phyloP scores from a whole-genome alignment of 306 rosid genomes.

The Malus asiatica region DNA sequence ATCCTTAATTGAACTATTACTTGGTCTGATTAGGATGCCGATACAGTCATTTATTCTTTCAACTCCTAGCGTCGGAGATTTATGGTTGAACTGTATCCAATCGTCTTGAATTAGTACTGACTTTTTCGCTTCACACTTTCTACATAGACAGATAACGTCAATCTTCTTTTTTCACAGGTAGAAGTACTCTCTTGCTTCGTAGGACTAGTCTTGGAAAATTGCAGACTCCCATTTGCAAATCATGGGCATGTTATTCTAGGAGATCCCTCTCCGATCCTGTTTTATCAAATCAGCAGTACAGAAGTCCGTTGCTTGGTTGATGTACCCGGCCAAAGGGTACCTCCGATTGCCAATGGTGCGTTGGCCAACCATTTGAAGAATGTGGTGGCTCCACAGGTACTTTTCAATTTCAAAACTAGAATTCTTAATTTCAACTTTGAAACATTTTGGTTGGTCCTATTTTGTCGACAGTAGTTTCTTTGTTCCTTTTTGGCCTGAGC shows the following conservation, averaged over 20 bases:
- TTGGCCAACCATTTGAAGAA: conserved; percentile 46
- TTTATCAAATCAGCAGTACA: conserved; percentile 50
- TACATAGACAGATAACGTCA: not conserved
- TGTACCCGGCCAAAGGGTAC: conserved; percentile 47
- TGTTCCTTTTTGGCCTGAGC: not conserved
- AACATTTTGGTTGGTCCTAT: not conserved
- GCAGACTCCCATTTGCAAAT: conserved; percentile 47
- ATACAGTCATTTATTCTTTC: not conserved
- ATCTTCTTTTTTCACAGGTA: conserved; percentile 22
- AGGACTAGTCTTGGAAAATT: conserved; percentile 50
- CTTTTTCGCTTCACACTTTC: not conserved
- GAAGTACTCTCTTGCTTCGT: conserved; percentile 45
- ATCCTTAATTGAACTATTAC: not conserved
- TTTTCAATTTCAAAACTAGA: not conserved
- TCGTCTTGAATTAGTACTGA: not conserved
- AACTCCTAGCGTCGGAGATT: not conserved
- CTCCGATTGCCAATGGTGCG: conserved; percentile 36
- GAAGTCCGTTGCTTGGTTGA: conserved; percentile 53
- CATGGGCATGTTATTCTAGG: conserved; percentile 57
- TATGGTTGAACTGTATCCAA: not conserved
- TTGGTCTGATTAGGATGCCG: not conserved
- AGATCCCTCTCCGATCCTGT: conserved; percentile 47
- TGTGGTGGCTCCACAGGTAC: conserved; percentile 57
- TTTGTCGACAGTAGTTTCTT: not conserved
- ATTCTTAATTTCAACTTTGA: not conserved